Base-by-base conservation (phyloP, 208 protist genomes). In the Acanthamoeba royreba region DNA sequence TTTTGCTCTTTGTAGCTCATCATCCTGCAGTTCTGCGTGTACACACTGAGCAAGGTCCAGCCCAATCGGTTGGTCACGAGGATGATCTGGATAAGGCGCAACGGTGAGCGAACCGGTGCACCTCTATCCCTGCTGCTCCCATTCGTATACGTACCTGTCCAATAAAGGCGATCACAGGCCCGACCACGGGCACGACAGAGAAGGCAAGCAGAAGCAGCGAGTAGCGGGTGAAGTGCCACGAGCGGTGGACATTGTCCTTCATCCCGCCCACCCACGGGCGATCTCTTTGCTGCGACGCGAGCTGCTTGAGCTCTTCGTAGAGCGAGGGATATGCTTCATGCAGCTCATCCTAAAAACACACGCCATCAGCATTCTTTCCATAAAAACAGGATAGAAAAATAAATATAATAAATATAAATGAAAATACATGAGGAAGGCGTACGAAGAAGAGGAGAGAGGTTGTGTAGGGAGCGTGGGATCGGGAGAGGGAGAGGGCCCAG, bases 381-480 rank as follows among this genome's bases (percentile, higher is more conserved):
- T 28, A 77, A 25, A 45, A 77, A 25, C 4, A 4, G 38, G 7
- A 28, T 8, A 83, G 72, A 83, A 83, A 22, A n/a, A 22, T 58
- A n/a, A 22, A 58, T 22, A 22, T n/a, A 22, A n/a, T 22, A 58
- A 13, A n/a, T 22, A 58, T 35, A 52, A n/a, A n/a, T 38, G 47
- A 28, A n/a, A 25, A 45, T 35, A 0, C n/a, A 49, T 4, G 38
- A 38, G 88, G 55, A 45, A 31, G 28, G 15, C 28, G 43, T 47
- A 92, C 88, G 35, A 92, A 77, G 53, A 92, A 92, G 88, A 92
- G 88, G 46, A 85, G n/a, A 25, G 49, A 79, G 88, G 66, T 55
- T 15, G 74, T 15, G 25, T 45, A 45, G 33, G 72, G 42, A 3
- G 74, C 40, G 13, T 47, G 31, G 9, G 66, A 85, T 28, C 77